Base-by-base conservation (phyloP, 106 monocot genomes). In the Vanilla planifolia region DNA sequence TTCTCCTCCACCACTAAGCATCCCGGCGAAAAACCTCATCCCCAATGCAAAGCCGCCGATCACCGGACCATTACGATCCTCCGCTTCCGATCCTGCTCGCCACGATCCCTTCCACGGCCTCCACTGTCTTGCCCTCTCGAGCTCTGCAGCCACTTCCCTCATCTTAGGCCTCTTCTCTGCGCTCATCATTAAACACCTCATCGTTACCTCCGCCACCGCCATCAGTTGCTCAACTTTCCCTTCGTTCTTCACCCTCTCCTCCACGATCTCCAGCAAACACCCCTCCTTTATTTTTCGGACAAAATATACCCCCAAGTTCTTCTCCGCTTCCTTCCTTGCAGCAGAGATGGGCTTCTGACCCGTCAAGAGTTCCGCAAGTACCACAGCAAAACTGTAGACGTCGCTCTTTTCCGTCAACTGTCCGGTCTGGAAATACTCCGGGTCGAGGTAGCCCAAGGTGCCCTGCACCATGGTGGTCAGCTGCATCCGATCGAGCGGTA, bases 311-410 rank as follows among this genome's bases (percentile, higher is more conserved):
- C 51, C 71, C 9, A 77, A 20, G 29, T 61, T 71, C 52, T 51
- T 44, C 10, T 51, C 42, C 32, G 34, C 55, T 22, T 27, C 36
- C 5, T 37, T 20, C 27, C 76, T 43, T 5, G 0, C 22, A 1
- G 11, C 3, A 13, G 58, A 45, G 5, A 77, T 4, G 2, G 77
- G 33, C 52, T 46, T 44, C 43, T 61, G 14, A 10, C 77, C 66
- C 25, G 77, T 77, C 3, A 77, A 28, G 8, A 77, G 45, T 57
- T 77, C 77, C 19, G 33, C 60, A 5, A 77, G 55, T 2, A 77
- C 56, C 1, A 77, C 77, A 3, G 71, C 77, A 30, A 77, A 77
- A 57, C 80, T 72, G 43, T 80, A 80, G 1, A 80, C 80, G 15
- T 80, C 80, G 47, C 80, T 80, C 57, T 71, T 75, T 21, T 75